These are phyloP conservation scores for Rhodotorula glutinis DNA, from an alignment of 1,284 basidiomycete genomes.

Conservation along the genomic window DNA sequence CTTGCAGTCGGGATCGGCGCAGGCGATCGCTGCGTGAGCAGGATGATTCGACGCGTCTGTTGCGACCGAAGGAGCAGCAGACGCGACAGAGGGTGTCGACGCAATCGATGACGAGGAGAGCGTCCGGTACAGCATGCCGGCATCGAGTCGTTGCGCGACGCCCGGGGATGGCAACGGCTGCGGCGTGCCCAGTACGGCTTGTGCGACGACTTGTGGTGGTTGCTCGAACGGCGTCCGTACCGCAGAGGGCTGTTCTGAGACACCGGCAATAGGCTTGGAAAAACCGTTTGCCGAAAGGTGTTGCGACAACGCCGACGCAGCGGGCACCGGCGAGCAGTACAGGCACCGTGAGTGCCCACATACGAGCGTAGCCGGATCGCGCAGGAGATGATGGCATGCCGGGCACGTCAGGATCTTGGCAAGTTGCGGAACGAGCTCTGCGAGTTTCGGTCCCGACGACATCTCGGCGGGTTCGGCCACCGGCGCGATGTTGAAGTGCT, in stretches of 20 bases:
- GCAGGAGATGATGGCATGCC: slow-evolving; percentile 51
- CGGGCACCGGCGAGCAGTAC: slow-evolving; percentile 18
- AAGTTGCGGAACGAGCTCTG: slow-evolving; percentile 30
- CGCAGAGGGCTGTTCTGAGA: no score
- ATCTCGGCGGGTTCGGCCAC: neutral
- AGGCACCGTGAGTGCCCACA: slow-evolving; percentile 60
- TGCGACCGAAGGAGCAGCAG: neutral
- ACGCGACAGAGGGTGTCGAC: slow-evolving; percentile 3
- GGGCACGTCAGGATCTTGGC: slow-evolving; percentile 52
- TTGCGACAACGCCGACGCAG: neutral
- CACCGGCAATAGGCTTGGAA: no score
- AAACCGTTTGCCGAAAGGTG: neutral
- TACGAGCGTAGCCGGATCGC: slow-evolving; percentile 56
- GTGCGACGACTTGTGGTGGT: neutral
- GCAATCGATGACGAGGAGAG: slow-evolving; percentile 1
- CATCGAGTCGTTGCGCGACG: slow-evolving; percentile 10
- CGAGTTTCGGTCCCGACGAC: neutral
- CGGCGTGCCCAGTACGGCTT: neutral
- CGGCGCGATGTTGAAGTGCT: slow-evolving; percentile 2
- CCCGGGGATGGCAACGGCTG: slow-evolving; percentile 10
- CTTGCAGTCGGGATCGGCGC: slow-evolving; percentile 6
- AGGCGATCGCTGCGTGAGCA: neutral
- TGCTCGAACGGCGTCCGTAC: neutral
- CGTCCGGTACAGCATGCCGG: slow-evolving; percentile 11
- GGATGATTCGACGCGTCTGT: neutral